Percentiles rank a stretch among this genome's conserved stretches.
These are phyloP conservation scores for Massarina eburnea DNA, from an alignment of 2,329 filamentous ascomycete genomes.

Conservation along the genomic window DNA sequence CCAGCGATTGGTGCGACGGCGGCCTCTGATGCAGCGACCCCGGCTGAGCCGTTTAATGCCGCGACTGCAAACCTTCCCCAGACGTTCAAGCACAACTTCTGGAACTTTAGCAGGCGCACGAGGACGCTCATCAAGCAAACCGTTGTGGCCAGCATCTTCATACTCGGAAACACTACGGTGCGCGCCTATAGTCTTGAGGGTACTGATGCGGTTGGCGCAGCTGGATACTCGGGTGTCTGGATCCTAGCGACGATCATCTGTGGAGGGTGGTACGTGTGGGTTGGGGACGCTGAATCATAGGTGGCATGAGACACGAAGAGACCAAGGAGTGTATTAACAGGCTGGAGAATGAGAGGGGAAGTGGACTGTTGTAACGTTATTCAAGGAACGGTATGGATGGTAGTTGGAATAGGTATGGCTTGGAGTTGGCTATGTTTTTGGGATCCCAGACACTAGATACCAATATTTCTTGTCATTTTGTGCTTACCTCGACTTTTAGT, in stretches of 20 bases:
- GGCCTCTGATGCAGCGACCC: conserved; percentile 49
- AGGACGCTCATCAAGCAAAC: conserved; percentile 60
- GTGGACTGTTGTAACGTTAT: neutral
- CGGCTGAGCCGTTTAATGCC: conserved; percentile 63
- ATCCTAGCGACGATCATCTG: conserved; percentile 63
- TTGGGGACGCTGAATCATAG: conserved; percentile 41
- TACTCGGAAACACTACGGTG: conserved; percentile 60
- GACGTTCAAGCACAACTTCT: conserved; percentile 72
- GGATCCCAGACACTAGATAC: conserved; percentile 2
- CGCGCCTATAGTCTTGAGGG: conserved; percentile 70
- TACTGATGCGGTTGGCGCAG: conserved; percentile 69
- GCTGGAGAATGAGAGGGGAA: too few relatives aligned
- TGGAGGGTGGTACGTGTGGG: conserved; percentile 59
- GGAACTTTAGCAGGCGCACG: conserved; percentile 70
- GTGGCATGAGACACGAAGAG: too few relatives aligned
- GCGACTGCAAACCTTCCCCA: conserved; percentile 66
- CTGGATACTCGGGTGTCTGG: conserved; percentile 75
- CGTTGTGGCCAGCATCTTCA: conserved; percentile 47
- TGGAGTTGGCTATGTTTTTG: neutral
- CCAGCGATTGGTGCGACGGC: conserved; percentile 62
- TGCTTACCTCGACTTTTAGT: too few relatives aligned
- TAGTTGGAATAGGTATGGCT: neutral
- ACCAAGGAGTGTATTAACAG: too few relatives aligned
- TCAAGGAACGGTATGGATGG: neutral
- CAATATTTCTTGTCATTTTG: conserved; percentile 4